Conservation (phyloP, 169 alveolate genomes). For the Hammondia hammondi region DNA sequence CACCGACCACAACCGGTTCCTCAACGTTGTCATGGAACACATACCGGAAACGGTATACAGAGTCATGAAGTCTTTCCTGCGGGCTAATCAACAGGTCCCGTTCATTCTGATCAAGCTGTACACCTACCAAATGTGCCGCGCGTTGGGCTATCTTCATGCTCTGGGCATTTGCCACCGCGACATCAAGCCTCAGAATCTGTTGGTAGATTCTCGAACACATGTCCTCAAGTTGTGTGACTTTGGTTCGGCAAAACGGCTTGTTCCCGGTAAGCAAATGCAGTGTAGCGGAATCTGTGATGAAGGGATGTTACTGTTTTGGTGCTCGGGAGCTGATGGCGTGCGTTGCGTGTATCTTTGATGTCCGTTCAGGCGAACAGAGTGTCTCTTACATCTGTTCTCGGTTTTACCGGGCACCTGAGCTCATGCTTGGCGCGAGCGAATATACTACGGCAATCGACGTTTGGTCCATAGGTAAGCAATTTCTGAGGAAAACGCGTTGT, state of each 20-base stretch:
- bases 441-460: constrained; percentile 97
- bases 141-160: constrained; percentile 95
- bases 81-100: constrained; percentile 90
- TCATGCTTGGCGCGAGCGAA: constrained; percentile 97
- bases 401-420: constrained; percentile 99
- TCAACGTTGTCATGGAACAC: constrained; percentile 97
- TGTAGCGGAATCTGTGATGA: neutral
- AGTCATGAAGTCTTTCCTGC: constrained; percentile 90
- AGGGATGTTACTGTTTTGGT: too few species aligned
- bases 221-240: constrained; percentile 95
- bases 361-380: constrained; percentile 61
- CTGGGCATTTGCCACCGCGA: constrained; percentile 97
- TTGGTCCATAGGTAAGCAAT: constrained; percentile 93
- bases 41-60: constrained; percentile 96
- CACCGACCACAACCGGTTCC: constrained; percentile 78
- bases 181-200: constrained; percentile 98
- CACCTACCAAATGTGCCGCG: constrained; percentile 94
- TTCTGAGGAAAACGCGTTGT: neutral
- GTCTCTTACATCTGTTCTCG: constrained; percentile 94
- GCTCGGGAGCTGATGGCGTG: neutral
- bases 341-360: neutral
- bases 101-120: constrained; percentile 91
- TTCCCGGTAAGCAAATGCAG: constrained; percentile 82
- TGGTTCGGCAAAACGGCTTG: constrained; percentile 96
- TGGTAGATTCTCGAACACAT: constrained; percentile 93